Evolutionary conservation across 495 filamentous ascomycete genomes (phyloP), one percentile per base, ranked within the genome.

Genomic region (Melanomma pulvis-pyrius): DNA sequence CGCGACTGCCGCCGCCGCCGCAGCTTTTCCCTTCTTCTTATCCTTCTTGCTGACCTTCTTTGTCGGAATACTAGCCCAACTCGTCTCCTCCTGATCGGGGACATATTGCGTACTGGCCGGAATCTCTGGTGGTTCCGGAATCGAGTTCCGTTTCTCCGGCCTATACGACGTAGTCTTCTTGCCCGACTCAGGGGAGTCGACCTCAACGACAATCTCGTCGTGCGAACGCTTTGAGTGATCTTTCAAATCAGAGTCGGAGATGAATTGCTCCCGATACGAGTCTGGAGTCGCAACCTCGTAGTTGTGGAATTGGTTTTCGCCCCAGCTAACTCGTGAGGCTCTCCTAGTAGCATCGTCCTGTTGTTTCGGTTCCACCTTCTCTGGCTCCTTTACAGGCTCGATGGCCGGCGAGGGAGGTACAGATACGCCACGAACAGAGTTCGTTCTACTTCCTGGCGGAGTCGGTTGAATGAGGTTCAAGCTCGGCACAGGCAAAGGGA

Each of bases 201-300:
- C 55, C 32, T 67, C 70, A 13, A 69, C 62, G 1, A 72, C 66
- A 56, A 67, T 69, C 48, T 72, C 66, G 24, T 67, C 26, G 19
- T 63, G 59, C 36, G 60, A 48, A 17, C 46, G 25, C 24, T 62
- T 58, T n/a, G 44, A 11, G 21, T 15, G 8, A 17, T 51, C 50
- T 29, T 69, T 61, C 1, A 49, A 19, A 44, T 73, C 72, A 25
- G 34, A 32, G 48, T 73, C 67, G 30, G 63, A 65, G 46, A 69
- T 50, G 21, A 67, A 70, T 25, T 54, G 28, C 49, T 79, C 77
- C 11, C 68, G 68, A 50, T 65, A 59, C 19, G 74, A 71, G 19
- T 77, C 74, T 9, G 77, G 76, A 7, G 75, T 75, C 24, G 48
- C 63, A 32, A 72, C 73, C 19, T 78, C 75, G 46, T 76, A 79